Evolutionary conservation across 306 rosid genomes (phyloP).

Genomic region (Citrullus mucosospermus): DNA sequence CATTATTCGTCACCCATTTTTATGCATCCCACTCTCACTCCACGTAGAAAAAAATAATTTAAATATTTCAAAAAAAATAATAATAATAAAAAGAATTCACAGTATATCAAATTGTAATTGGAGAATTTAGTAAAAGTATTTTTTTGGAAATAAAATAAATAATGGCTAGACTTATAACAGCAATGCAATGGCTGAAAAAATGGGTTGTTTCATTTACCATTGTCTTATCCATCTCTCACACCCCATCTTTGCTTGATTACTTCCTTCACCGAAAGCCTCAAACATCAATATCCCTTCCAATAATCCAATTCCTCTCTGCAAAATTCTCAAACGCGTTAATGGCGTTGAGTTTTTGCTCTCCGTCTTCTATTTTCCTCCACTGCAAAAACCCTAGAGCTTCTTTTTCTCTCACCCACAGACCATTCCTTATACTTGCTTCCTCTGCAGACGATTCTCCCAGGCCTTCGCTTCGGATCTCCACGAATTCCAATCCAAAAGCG

Average conservation of each 20-base stretch:
- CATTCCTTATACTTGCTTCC: neutral
- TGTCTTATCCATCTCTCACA: neutral
- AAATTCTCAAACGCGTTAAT: conserved; percentile 10
- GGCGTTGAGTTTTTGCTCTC: conserved; percentile 38
- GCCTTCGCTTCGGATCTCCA: conserved; percentile 42
- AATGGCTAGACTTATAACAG: neutral
- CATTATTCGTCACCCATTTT: no score
- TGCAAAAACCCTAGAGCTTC: neutral
- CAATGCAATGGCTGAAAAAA: no score
- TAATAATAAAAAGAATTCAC: no score
- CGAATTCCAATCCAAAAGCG: conserved; percentile 39
- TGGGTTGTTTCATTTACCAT: neutral
- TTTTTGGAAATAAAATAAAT: neutral
- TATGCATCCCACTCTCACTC: no score
- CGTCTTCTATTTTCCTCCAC: conserved; percentile 20
- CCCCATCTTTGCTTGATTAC: neutral
- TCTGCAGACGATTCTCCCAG: conserved; percentile 12
- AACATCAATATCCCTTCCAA: neutral
- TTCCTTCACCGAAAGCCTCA: neutral
- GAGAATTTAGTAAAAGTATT: no score
- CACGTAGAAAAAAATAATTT: no score
- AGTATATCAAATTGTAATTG: no score
- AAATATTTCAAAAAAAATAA: no score
- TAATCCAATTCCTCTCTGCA: neutral
- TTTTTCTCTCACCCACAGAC: conserved; percentile 1